Base-by-base conservation (phyloP, 371 early-diverging fungal genomes). In the Rhizopus microsporus region DNA sequence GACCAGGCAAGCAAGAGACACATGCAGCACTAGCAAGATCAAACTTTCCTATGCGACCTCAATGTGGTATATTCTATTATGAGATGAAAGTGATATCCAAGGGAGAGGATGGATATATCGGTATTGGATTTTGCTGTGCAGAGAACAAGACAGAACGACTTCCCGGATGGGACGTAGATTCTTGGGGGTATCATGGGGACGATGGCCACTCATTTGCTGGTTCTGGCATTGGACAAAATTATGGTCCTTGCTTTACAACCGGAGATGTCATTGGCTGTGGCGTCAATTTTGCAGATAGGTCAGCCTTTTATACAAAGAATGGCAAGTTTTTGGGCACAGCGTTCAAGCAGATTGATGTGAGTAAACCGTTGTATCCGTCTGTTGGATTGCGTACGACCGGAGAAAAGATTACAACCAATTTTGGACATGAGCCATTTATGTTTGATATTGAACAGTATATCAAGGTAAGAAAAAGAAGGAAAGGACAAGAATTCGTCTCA, bases 241-340 rank as follows among this genome's bases (percentile, higher is more conserved):
- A 89, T 65, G 99, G 99, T 0, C 99, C 98, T 10, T 83, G 83
- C 6, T 98, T 89, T 60, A 87, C 90, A 15, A 95, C 94, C 0
- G 94, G 93, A 13, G 99, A 98, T 70, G 81, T 86, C 0, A 85
- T 97, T 46, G 99, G 99, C 1, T 97, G 98, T 67, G 87, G 95
- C 16, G 72, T 99, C 38, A 92, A 97, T 72, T 94, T 95, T 72
- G 62, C 79, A 29, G 81, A 78, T 46, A 80, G 70, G 51, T 81
- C 88, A 3, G 82, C 90, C 2, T 95, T 93, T 61, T 99, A 88
- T 73, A 95, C 96, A 12, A 95, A 93, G 66, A 97, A 97, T 65
- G 99, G 99, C 4, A 75, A 81, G 6, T 78, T 80, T 60, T 81
- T 97, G 29, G 96, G 94, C 55, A 74, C 48, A 10, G 76, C 80